phyloP scores from a whole-genome alignment of 805 yeast genomes.

The Tanozyma kutaoensis region DNA sequence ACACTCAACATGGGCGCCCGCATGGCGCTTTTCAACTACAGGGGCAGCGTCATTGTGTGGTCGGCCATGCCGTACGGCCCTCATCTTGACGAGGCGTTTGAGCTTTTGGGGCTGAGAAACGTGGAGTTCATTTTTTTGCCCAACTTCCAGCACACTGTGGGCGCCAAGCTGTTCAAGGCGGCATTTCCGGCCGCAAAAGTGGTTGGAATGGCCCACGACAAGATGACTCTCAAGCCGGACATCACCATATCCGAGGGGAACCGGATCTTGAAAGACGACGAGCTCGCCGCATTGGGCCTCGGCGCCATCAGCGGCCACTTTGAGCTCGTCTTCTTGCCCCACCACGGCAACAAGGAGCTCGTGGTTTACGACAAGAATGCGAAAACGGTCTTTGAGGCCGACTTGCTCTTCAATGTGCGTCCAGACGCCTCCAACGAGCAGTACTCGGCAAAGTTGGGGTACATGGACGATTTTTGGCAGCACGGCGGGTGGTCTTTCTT shows the following conservation, averaged over 20 bases:
- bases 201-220: constrained; percentile 35
- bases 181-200: constrained; percentile 36
- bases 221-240: constrained; percentile 20
- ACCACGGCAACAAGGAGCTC: constrained; percentile 44
- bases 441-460: constrained; percentile 31
- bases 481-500: constrained; percentile 29
- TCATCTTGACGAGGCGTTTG: constrained; percentile 21
- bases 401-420: constrained; percentile 40
- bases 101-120: constrained; percentile 15
- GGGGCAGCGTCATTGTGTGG: constrained; percentile 31
- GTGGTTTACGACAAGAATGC: constrained; percentile 33
- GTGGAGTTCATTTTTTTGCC: constrained; percentile 44
- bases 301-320: constrained; percentile 24
- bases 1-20: constrained; percentile 26
- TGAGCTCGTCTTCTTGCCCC: constrained; percentile 44
- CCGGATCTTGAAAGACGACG: constrained; percentile 12
- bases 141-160: constrained; percentile 54
- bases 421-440: constrained; percentile 23
- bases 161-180: constrained; percentile 37
- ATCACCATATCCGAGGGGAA: constrained; percentile 23
- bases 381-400: constrained; percentile 44
- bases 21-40: constrained; percentile 24
- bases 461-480: constrained; percentile 25
- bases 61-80: constrained; percentile 45
- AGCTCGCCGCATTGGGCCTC: constrained; percentile 5